Evolutionary conservation across 2,329 filamentous ascomycete genomes (phyloP).

Genomic region (Fusarium sp.): DNA sequence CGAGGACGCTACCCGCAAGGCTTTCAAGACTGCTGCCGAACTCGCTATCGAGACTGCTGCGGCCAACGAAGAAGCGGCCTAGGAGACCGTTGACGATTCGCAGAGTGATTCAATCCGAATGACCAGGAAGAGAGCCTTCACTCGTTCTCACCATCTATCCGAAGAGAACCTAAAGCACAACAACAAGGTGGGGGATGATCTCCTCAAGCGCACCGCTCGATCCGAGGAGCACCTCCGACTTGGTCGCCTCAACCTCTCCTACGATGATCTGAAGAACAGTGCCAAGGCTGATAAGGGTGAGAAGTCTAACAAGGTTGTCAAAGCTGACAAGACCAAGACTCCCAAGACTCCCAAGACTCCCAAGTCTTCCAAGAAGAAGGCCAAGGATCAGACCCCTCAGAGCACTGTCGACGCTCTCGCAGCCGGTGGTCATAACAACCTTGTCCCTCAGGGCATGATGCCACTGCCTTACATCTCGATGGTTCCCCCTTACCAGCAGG

Average conservation of each 20-base stretch:
- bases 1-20: neutral
- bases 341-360: neutral
- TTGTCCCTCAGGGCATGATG: neutral
- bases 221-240: slow-evolving; percentile 10
- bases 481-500: neutral
- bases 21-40: neutral
- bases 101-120: neutral
- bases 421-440: neutral
- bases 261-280: neutral
- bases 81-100: neutral
- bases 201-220: neutral
- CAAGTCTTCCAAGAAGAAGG: slow-evolving; percentile 8
- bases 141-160: slow-evolving; percentile 11
- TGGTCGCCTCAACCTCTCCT: neutral
- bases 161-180: slow-evolving; percentile 30
- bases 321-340: neutral
- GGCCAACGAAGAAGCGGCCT: slow-evolving; percentile 2
- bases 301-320: neutral
- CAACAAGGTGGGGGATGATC: neutral
- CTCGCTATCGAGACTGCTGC: neutral
- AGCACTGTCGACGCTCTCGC: neutral
- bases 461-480: neutral
- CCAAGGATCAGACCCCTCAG: slow-evolving; percentile 14
- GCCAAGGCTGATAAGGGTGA: neutral
- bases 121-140: slow-evolving; percentile 4